Conservation (phyloP, 805 yeast genomes). For the Tetrapisispora fleetii region DNA sequence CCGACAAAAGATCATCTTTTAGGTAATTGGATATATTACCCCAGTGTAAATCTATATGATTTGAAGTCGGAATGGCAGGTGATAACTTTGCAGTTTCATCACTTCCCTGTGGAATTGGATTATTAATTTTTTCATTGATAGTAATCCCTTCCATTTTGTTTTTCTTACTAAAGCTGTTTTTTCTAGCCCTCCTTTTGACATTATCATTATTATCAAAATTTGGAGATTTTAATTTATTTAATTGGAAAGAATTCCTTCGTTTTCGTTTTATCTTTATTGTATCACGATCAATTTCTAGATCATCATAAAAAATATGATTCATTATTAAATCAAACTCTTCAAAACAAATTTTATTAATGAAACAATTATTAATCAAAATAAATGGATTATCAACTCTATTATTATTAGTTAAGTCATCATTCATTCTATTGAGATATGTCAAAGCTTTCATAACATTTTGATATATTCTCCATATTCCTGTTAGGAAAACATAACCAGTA, state of each 20-base stretch:
- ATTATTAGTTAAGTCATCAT: not conserved
- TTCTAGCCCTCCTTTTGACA: not conserved
- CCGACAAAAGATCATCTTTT: conserved; percentile 9
- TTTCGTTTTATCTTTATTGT: not conserved
- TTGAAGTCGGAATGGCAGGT: not conserved
- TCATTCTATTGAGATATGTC: conserved; percentile 2
- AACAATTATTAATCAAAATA: not conserved
- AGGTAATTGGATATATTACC: conserved; percentile 19
- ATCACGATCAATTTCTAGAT: not conserved
- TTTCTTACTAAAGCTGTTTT: not conserved
- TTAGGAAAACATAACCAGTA: conserved; percentile 77
- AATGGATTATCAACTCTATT: not conserved
- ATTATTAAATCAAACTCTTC: conserved; percentile 2
- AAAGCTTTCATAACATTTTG: conserved; percentile 29
- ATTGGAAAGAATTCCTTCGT: not conserved
- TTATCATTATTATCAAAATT: not conserved
- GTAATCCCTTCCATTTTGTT: not conserved
- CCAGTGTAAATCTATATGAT: conserved; percentile 28
- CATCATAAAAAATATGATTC: conserved; percentile 3
- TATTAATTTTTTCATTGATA: not conserved
- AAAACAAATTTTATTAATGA: not conserved
- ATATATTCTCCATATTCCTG: conserved; percentile 71
- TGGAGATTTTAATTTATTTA: not conserved
- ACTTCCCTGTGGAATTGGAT: not conserved
- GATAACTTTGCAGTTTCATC: not conserved